phyloP scores from a whole-genome alignment of 495 filamentous ascomycete genomes.

The Penicillium maclennaniae region DNA sequence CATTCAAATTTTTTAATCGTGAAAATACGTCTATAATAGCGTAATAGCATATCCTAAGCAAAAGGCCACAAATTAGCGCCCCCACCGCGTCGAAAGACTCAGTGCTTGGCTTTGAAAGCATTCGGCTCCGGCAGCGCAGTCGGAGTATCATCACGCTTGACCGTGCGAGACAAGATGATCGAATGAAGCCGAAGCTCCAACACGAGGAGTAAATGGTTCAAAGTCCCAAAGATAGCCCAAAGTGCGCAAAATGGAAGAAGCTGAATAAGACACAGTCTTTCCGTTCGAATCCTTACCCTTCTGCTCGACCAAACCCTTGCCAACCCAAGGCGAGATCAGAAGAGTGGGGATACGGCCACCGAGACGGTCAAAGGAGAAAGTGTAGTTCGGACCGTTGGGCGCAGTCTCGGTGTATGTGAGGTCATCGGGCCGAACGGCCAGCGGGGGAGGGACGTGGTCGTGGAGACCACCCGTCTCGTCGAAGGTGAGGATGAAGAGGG shows the following conservation, averaged over 20 bases:
- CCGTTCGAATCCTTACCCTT: constrained; percentile 36
- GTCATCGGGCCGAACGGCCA: constrained; percentile 36
- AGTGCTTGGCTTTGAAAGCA: constrained; percentile 12
- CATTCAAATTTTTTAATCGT: too few relatives aligned
- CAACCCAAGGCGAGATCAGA: constrained; percentile 48
- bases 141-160: constrained; percentile 21
- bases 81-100: background rate
- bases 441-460: constrained; percentile 48
- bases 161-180: constrained; percentile 35
- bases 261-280: constrained; percentile 34
- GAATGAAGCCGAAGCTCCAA: constrained; percentile 36
- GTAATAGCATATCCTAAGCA: background rate
- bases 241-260: constrained; percentile 37
- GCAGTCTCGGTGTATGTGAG: constrained; percentile 43
- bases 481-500: constrained; percentile 48
- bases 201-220: constrained; percentile 40
- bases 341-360: constrained; percentile 48
- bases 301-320: constrained; percentile 44
- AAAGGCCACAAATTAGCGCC: background rate
- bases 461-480: constrained; percentile 50
- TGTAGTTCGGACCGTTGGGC: constrained; percentile 38
- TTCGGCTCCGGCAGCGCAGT: constrained; percentile 17
- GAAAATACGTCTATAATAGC: background rate
- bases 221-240: constrained; percentile 46
- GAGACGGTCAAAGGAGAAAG: constrained; percentile 44